Percentiles rank a stretch among this genome's conserved stretches.
Evolutionary conservation across 2,329 filamentous ascomycete genomes (phyloP).

Genomic region (Pseudogymnoascus sp.): DNA sequence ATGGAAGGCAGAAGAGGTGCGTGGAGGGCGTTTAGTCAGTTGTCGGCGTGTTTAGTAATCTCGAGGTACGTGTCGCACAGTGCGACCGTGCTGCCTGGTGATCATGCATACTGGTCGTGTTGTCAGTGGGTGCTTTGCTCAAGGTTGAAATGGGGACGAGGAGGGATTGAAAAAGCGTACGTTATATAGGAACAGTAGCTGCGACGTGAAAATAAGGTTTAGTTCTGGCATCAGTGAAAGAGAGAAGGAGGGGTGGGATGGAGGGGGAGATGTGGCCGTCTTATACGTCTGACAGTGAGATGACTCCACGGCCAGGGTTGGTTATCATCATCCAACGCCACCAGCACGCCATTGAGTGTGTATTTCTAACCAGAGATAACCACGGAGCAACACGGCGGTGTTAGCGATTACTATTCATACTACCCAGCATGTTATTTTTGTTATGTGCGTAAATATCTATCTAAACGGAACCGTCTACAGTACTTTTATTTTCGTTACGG

Average conservation of each 20-base stretch:
- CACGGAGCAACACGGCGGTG: background rate
- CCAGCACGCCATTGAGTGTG: background rate
- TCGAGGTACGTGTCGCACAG: background rate
- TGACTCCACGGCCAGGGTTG: background rate
- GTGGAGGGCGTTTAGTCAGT: constrained; percentile 5
- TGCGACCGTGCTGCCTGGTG: background rate
- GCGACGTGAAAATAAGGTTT: constrained; percentile 1
- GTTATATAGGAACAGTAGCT: background rate
- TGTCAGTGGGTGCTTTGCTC: background rate
- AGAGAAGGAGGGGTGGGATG: background rate
- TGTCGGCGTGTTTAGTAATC: background rate
- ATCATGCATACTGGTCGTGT: background rate
- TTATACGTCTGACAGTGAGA: background rate
- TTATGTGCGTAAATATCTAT: background rate
- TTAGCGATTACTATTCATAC: constrained; percentile 1
- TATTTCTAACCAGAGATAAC: background rate
- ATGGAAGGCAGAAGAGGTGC: constrained; percentile 2
- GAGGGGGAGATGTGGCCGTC: background rate
- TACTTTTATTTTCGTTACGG: constrained; percentile 4
- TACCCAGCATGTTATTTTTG: background rate
- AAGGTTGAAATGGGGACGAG: background rate
- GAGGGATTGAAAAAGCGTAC: background rate
- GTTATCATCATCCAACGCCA: background rate
- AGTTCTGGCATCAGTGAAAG: background rate
- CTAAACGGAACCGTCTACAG: background rate